phyloP scores from a whole-genome alignment of 768 basidiomycete genomes.

The Peribolospora baueri region DNA sequence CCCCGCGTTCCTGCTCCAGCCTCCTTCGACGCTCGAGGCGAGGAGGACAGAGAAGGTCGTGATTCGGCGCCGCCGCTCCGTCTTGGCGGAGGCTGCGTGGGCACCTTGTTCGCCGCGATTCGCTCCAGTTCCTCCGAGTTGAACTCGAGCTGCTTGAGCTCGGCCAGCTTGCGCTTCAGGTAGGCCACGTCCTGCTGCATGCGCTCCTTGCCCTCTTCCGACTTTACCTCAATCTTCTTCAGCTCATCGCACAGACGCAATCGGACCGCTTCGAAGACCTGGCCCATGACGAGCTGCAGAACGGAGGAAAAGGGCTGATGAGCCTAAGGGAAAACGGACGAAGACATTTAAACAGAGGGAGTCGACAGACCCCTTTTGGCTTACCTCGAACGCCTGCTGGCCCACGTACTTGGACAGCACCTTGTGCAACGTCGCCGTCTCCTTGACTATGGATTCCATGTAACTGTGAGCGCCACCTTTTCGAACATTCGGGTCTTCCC shows the following conservation, averaged over 20 bases:
- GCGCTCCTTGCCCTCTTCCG: constrained; percentile 62
- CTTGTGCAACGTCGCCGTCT: constrained; percentile 85
- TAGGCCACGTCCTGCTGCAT: constrained; percentile 10
- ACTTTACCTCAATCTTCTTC: constrained; percentile 52
- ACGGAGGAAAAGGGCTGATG: constrained; percentile 5
- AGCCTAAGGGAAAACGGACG: neutral
- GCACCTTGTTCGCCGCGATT: too few relatives aligned
- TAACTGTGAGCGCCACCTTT: constrained; percentile 40
- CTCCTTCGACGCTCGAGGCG: neutral
- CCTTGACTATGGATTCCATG: constrained; percentile 78
- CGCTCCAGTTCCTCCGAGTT: too few relatives aligned
- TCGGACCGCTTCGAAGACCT: constrained; percentile 82
- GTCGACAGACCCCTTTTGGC: constrained; percentile 10
- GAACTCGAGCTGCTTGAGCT: constrained; percentile 10
- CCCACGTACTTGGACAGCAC: constrained; percentile 78
- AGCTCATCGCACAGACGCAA: constrained; percentile 73
- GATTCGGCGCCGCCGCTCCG: too few relatives aligned
- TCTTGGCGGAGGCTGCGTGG: too few relatives aligned
- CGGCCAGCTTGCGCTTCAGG: constrained; percentile 7
- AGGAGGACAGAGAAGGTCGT: neutral
- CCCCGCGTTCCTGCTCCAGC: neutral
- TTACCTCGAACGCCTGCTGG: constrained; percentile 53
- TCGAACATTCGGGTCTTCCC: constrained; percentile 30
- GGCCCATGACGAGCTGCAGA: constrained; percentile 64
- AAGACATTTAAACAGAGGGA: neutral